These are phyloP conservation scores for Singerocomus inundabilis DNA, from an alignment of 1,284 basidiomycete genomes.

Conservation along the genomic window DNA sequence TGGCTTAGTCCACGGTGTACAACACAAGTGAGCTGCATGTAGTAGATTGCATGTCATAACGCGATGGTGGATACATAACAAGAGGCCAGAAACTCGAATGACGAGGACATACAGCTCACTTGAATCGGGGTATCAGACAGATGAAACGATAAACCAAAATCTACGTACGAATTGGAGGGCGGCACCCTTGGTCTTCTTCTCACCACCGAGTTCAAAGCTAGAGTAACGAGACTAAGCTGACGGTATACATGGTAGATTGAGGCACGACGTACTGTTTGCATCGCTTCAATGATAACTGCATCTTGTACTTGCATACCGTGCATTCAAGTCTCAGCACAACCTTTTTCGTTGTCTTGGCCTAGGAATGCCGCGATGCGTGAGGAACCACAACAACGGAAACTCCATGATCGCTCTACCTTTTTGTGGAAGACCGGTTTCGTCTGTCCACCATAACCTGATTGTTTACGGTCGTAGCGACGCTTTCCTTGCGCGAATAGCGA, in stretches of 20 bases:
- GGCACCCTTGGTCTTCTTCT: constrained; percentile 99
- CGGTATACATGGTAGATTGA: not conserved
- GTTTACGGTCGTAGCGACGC: constrained; percentile 99
- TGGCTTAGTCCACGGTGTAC: not conserved
- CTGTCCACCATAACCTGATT: constrained; percentile 99
- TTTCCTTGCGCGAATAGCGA: constrained; percentile 97
- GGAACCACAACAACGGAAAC: not conserved
- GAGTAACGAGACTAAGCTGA: constrained; percentile 24
- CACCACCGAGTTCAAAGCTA: constrained; percentile 98
- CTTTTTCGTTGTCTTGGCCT: constrained; percentile 99
- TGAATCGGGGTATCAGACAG: constrained; percentile 6
- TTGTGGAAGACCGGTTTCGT: constrained; percentile 99
- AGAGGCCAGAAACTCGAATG: constrained; percentile 16
- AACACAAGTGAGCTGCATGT: constrained; percentile 17
- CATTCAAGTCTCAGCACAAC: constrained; percentile 97
- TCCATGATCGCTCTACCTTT: constrained; percentile 54
- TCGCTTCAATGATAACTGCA: constrained; percentile 93
- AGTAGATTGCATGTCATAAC: constrained; percentile 28
- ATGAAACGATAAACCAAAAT: not conserved
- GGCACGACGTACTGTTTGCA: constrained; percentile 87
- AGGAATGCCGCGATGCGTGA: constrained; percentile 10
- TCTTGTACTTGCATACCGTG: constrained; percentile 99
- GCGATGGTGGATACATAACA: constrained; percentile 29
- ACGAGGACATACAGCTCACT: constrained; percentile 25
- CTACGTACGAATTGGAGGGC: constrained; percentile 85